A percentile compares a stretch with the other conserved stretches of the same genome.
Conservation (phyloP, 2,329 filamentous ascomycete genomes). For the Paracoccidioides brasiliensis region DNA sequence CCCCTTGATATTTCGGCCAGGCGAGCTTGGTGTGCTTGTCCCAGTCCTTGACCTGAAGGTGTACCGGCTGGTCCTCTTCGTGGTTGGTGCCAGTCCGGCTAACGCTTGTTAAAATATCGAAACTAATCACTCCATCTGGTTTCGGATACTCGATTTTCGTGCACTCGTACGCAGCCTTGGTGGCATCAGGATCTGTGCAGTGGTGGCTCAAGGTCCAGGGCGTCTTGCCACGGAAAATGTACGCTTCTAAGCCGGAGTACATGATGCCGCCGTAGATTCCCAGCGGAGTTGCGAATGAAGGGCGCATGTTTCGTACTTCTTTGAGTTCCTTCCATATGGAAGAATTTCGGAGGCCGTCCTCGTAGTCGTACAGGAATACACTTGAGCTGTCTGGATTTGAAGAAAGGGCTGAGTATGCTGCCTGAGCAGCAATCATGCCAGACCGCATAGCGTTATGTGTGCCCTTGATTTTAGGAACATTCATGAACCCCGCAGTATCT, state of each 20-base stretch:
- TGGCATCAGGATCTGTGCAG: constrained; percentile 61
- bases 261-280: constrained; percentile 80
- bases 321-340: constrained; percentile 89
- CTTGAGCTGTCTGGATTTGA: constrained; percentile 45
- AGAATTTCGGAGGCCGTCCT: constrained; percentile 72
- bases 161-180: constrained; percentile 65
- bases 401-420: constrained; percentile 63
- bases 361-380: constrained; percentile 89
- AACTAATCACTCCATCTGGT: constrained; percentile 86
- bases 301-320: constrained; percentile 93
- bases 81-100: constrained; percentile 94
- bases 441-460: constrained; percentile 97
- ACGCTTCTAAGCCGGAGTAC: constrained; percentile 90
- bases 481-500: constrained; percentile 91
- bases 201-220: constrained; percentile 92
- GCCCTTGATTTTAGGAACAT: constrained; percentile 96
- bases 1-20: constrained; percentile 76
- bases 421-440: constrained; percentile 90
- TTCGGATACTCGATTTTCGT: constrained; percentile 92
- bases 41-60: constrained; percentile 91
- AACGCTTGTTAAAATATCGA: constrained; percentile 92
- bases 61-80: constrained; percentile 95
- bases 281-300: constrained; percentile 78
- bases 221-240: constrained; percentile 65
- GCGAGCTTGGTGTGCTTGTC: constrained; percentile 72